Evolutionary conservation across 2,329 filamentous ascomycete species (phyloP).

Genomic region (Cytospora paraplurivora): DNA sequence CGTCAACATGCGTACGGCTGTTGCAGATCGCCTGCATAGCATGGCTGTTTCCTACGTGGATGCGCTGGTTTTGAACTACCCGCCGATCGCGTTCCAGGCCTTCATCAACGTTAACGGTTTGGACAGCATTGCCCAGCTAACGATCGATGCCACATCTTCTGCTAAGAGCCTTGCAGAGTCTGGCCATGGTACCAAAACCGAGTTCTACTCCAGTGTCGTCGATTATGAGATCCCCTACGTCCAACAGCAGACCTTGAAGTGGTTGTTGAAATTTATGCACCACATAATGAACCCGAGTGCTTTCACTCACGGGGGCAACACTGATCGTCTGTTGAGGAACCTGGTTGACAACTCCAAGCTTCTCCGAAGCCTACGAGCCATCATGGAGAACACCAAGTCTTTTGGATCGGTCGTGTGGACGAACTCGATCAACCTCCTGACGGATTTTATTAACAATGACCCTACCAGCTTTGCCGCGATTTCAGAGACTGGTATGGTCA

Average conservation of each 20-base stretch:
- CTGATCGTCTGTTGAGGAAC: conserved; percentile 87
- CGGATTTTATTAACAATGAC: conserved; percentile 97
- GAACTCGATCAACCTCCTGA: conserved; percentile 86
- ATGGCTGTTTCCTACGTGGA: conserved; percentile 87
- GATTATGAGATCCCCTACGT: conserved; percentile 95
- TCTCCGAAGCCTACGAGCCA: conserved; percentile 73
- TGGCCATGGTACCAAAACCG: conserved; percentile 70
- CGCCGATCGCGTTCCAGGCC: conserved; percentile 74
- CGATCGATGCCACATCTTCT: conserved; percentile 74
- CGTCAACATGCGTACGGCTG: conserved; percentile 76
- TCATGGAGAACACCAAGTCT: conserved; percentile 75
- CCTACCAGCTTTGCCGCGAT: conserved; percentile 97
- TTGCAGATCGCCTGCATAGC: conserved; percentile 81
- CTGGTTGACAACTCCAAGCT: conserved; percentile 90
- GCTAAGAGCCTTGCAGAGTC: conserved; percentile 67
- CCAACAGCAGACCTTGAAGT: conserved; percentile 90
- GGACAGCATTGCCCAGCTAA: conserved; percentile 85
- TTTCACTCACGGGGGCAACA: conserved; percentile 70
- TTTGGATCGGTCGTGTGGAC: conserved; percentile 97
- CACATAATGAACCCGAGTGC: conserved; percentile 82
- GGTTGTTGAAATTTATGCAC: conserved; percentile 93
- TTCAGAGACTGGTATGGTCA: conserved; percentile 88
- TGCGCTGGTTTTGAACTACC: conserved; percentile 80
- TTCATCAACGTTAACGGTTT: conserved; percentile 83
- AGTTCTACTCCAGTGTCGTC: conserved; percentile 75